Base-by-base conservation (phyloP, 108 stramenopile genomes). In the Nitzschia sp. region DNA sequence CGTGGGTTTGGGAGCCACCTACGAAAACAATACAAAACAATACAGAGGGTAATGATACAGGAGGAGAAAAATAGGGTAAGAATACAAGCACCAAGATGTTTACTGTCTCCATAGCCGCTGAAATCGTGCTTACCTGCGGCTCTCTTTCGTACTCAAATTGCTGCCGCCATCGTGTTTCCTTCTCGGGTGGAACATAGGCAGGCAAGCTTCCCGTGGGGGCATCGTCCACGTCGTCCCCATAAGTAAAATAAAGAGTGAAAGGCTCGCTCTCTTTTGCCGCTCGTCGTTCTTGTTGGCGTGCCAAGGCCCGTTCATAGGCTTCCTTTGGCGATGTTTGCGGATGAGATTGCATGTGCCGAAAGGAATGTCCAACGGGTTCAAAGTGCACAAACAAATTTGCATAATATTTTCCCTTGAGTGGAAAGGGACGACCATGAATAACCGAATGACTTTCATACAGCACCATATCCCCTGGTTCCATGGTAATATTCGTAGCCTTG, bases 341-440 rank as follows among this genome's bases (percentile, higher is more conserved):
- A 5, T 49, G 9, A 29, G n/a, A 46, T 23, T 64, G 55, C 18
- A 46, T 59, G 45, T 77, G 76, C 19, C 69, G 76, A 0, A 78
- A 32, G 26, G 75, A 64, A 64, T 87, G 75, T 2, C 85, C 88
- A 13, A 84, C 53, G 1, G 95, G 95, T 70, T 91, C 90, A 76
- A 91, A 97, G 72, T 97, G 97, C 13, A 95, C 80, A 77, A 96
- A 98, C n/a, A 96, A 66, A 75, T 93, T 95, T 23, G 81, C 85
- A 66, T 70, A 85, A 63, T 66, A 82, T 1, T 71, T 68, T 32
- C 95, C 95, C 57, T 87, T 75, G 63, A 98, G 74, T 9, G 95
- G 88, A 64, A 88, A 93, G 6, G 98, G 98, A 54, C 98, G 36
- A 5, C 98, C 98, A 76, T 97, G 98, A 42, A 97, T 80, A 27